Evolutionary conservation across 805 yeast species (phyloP).

Genomic region (Zygoascus tannicola): DNA sequence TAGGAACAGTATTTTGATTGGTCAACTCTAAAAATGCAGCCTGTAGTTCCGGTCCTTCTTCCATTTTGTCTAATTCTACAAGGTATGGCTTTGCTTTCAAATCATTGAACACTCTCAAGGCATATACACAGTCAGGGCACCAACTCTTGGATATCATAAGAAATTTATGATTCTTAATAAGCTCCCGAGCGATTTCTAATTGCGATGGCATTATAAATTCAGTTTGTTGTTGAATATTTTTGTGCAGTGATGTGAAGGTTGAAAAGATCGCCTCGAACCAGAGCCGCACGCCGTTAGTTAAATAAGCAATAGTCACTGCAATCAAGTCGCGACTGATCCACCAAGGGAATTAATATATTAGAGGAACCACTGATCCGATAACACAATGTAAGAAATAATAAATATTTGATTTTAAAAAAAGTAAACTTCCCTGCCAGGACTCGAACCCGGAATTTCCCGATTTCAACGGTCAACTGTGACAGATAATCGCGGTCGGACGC

Average conservation of each 20-base stretch:
- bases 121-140: conserved; percentile 73
- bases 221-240: no score
- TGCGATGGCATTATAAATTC: no score
- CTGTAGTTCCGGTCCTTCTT: conserved; percentile 45
- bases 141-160: conserved; percentile 60
- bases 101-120: conserved; percentile 45
- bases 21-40: conserved; percentile 46
- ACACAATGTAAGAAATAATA: no score
- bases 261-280: no score
- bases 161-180: conserved; percentile 38
- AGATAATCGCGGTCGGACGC: conserved; percentile 21
- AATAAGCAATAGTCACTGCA: no score
- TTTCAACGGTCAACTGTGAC: conserved; percentile 13
- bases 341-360: no score
- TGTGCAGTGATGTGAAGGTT: no score
- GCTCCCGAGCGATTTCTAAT: conserved; percentile 34
- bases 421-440: conserved; percentile 46
- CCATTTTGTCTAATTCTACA: conserved; percentile 52
- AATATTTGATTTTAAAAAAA: no score
- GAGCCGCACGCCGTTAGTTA: no score
- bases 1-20: conserved; percentile 62
- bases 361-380: no score
- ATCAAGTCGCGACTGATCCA: no score
- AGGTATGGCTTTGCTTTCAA: conserved; percentile 43
- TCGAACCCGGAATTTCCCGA: conserved; percentile 50